Evolutionary conservation across 129 eudicot species (phyloP).

Genomic region (Logfia minima): DNA sequence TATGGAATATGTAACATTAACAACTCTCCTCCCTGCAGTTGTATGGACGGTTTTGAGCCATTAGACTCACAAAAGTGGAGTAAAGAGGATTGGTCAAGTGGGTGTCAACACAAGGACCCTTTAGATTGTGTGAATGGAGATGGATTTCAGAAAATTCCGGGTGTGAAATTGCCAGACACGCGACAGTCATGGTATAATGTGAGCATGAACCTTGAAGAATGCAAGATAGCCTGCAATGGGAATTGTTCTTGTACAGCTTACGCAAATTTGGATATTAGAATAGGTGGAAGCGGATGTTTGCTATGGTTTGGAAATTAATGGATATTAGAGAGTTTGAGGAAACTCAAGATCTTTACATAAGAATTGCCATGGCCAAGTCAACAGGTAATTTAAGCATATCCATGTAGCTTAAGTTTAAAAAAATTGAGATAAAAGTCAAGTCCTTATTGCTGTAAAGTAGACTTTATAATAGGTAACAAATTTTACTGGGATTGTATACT

Average conservation of each 20-base stretch:
- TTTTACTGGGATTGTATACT: neutral
- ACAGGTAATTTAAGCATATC: neutral
- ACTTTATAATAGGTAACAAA: neutral
- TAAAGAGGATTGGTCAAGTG: neutral
- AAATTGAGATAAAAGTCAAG: neutral
- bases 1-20: neutral
- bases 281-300: neutral
- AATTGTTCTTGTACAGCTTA: constrained; percentile 7
- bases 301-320: neutral
- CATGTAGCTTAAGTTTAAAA: neutral
- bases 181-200: neutral
- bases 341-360: neutral
- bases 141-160: neutral
- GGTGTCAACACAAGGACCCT: neutral
- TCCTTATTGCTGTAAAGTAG: neutral
- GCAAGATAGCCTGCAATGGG: neutral
- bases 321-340: neutral
- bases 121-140: neutral
- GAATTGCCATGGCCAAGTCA: neutral
- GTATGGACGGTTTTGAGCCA: neutral
- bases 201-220: neutral
- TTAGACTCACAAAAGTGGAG: neutral
- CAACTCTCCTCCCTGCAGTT: neutral
- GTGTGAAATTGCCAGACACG: neutral
- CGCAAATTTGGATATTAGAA: neutral